Percentiles rank a stretch among this genome's conserved stretches.
Evolutionary conservation across 192 early-diverging fungal species (phyloP).

Genomic region (Entrophospora sp.): DNA sequence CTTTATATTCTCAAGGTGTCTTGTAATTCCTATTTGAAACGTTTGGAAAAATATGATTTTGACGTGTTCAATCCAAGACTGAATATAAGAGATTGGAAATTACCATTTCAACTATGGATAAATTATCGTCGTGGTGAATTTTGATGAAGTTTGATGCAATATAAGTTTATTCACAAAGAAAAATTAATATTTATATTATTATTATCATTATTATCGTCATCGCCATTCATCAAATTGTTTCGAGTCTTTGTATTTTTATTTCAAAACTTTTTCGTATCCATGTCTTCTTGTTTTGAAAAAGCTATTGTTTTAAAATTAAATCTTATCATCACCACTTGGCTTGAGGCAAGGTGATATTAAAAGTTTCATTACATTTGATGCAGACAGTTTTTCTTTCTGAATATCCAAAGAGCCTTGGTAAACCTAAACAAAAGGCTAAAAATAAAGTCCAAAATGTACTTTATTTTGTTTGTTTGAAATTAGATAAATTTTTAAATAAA

Average conservation of each 20-base stretch:
- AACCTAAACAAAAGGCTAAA: conserved; percentile 16
- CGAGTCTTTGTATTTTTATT: no score
- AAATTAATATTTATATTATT: no score
- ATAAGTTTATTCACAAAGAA: no score
- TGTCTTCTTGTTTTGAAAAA: no score
- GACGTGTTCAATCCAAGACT: conserved; percentile 64
- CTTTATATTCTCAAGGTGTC: conserved; percentile 40
- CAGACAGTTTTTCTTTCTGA: conserved; percentile 17
- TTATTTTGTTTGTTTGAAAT: background rate
- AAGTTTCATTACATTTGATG: conserved; percentile 12
- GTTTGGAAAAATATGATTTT: conserved; percentile 71
- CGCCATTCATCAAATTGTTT: no score
- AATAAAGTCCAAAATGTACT: conserved; percentile 13
- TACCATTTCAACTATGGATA: conserved; percentile 9
- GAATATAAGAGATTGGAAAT: conserved; percentile 11
- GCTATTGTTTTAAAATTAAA: no score
- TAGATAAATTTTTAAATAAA: background rate
- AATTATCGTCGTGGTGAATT: no score
- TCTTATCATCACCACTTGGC: no score
- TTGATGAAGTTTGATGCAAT: no score
- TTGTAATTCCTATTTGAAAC: conserved; percentile 60
- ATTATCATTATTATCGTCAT: no score
- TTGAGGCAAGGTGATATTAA: no score
- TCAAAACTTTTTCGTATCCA: no score
- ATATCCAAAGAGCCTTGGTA: conserved; percentile 18